Base-by-base conservation (phyloP, 2,329 filamentous ascomycete genomes). In the Talaromyces piceae region DNA sequence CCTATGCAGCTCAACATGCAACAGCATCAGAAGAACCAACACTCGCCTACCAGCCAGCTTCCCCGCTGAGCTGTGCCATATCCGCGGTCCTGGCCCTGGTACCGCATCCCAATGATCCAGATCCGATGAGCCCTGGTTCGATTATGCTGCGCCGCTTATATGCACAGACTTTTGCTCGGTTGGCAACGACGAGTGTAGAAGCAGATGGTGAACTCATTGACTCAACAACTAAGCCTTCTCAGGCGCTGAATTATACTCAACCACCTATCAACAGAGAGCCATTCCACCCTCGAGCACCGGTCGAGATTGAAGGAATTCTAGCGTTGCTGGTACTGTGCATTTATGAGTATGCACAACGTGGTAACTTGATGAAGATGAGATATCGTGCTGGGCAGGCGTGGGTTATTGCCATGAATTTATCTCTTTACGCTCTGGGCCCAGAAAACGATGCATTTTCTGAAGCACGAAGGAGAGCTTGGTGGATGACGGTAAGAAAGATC, bases 311-410 rank as follows among this genome's bases (percentile, higher is more conserved):
- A 55, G 60, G 61, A 33, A 60, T 74, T 27, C 58, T 74, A 22
- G 67, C 72, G 4, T 54, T 73, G 16, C 57, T 73, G 25, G 55
- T 73, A 25, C 63, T 74, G n/a, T 71, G 68, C 20, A 63, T 72
- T 8, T 74, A 74, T 50, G 72, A 74, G 54, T 74, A 74, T 56
- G 61, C 67, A 3, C 71, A 74, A 52, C 63, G 72, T 23, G 72
- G 72, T 3, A 74, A 74, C 51, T 58, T 74, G 18, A 58, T 67
- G 6, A 74, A 74, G 54, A 74, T 74, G 72, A 67, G 70, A 28
- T 70, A 70, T 54, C 68, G 72, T 48, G 69, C 72, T 3, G 63
- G 71, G 7, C 70, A 74, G 56, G 72, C 72, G 6, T 63, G 73
- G 54, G 63, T 69, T 4, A 62, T 70, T 53, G 71, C 71, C 13